Evolutionary conservation across 768 basidiomycete genomes (phyloP).

Genomic region (Russula vinacea): DNA sequence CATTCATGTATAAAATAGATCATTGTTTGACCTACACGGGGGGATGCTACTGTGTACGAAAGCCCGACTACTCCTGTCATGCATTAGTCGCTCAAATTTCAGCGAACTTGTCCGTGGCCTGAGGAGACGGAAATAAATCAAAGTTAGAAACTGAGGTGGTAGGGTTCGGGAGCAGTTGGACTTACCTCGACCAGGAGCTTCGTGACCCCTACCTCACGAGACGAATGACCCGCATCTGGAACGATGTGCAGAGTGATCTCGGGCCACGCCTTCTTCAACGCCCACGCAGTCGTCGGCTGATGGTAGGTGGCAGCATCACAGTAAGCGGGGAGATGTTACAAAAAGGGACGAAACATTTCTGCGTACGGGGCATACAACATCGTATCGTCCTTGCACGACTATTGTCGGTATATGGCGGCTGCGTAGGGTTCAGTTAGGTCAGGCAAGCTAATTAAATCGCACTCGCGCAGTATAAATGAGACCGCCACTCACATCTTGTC

Average conservation of each 20-base stretch:
- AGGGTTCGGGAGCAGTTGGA: too few relatives aligned
- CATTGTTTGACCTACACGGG: conserved; percentile 1
- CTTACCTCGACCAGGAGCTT: conserved; percentile 67
- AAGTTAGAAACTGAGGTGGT: background rate
- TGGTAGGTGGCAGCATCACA: background rate
- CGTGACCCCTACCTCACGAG: conserved; percentile 67
- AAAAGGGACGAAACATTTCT: conserved; percentile 28
- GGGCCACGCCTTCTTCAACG: conserved; percentile 80
- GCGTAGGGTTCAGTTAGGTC: conserved; percentile 12
- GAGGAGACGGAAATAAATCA: conserved; percentile 4
- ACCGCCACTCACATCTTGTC: conserved; percentile 67
- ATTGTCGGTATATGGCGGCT: conserved; percentile 86
- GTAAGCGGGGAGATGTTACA: background rate
- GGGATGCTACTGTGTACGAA: conserved; percentile 7
- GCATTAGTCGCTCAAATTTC: conserved; percentile 32
- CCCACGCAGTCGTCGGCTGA: conserved; percentile 76
- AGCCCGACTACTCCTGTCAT: background rate
- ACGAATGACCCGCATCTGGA: conserved; percentile 84
- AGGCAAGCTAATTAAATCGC: background rate
- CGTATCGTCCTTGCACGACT: conserved; percentile 84
- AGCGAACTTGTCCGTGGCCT: conserved; percentile 48
- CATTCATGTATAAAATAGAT: background rate
- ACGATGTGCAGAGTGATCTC: conserved; percentile 73
- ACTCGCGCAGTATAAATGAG: background rate
- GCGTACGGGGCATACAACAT: conserved; percentile 78